A percentile compares a stretch with the other conserved stretches of the same genome.
Evolutionary conservation across 345 rosid species (phyloP).

Genomic region (Populus deltoides): DNA sequence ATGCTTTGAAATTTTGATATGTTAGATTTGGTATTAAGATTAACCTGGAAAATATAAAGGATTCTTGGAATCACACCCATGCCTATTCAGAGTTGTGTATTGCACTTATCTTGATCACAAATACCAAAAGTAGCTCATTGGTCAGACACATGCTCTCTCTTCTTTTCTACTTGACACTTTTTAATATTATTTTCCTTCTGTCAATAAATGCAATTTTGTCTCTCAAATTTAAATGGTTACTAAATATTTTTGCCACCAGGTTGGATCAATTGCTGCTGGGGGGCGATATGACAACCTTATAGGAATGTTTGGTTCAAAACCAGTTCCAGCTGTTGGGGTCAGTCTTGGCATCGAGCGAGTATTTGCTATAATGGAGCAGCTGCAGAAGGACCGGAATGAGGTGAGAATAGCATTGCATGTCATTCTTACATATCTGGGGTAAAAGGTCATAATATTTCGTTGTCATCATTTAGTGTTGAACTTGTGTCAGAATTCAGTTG

Average conservation of each 20-base stretch:
- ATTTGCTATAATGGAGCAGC: constrained; percentile 79
- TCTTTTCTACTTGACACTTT: neutral
- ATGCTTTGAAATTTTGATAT: neutral
- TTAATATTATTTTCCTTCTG: neutral
- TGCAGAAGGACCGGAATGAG: constrained; percentile 60
- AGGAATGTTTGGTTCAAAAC: constrained; percentile 82
- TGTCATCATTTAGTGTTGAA: neutral
- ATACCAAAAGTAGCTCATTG: neutral
- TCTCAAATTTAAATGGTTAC: neutral
- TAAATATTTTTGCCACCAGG: constrained; percentile 42
- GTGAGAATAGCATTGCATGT: constrained; percentile 25
- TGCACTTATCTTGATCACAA: neutral
- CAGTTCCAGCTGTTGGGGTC: constrained; percentile 91
- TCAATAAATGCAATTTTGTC: neutral
- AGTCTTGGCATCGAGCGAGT: constrained; percentile 94
- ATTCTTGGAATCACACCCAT: neutral
- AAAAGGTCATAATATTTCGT: neutral
- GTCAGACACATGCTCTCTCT: neutral
- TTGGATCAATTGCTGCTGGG: constrained; percentile 93
- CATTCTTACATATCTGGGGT: neutral
- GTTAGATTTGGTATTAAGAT: neutral
- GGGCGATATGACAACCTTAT: constrained; percentile 91
- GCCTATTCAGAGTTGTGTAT: neutral
- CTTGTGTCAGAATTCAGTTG: neutral
- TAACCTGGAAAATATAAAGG: too few species aligned